phyloP scores from a whole-genome alignment of 2,329 filamentous ascomycete species.

The Fusarium chlamydosporum region DNA sequence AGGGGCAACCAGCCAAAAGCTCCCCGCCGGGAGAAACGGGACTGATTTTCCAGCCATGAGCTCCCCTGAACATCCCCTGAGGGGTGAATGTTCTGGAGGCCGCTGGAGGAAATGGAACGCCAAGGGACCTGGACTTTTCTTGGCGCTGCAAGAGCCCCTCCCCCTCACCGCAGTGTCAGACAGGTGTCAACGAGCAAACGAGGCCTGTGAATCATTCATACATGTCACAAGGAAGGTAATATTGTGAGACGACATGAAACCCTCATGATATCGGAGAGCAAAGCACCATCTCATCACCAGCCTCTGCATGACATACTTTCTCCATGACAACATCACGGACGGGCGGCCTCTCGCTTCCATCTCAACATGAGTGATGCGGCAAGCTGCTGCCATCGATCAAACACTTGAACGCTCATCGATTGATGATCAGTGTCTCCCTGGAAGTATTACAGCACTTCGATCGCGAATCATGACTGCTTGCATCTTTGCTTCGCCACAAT shows the following conservation, averaged over 20 bases:
- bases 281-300: conserved; percentile 10
- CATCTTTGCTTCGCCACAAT: conserved; percentile 30
- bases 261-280: conserved; percentile 8
- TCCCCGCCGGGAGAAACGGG: neutral
- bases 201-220: conserved; percentile 34
- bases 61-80: conserved; percentile 29
- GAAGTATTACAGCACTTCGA: neutral
- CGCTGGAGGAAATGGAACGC: conserved; percentile 27
- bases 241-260: conserved; percentile 38
- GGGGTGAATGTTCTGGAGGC: conserved; percentile 32
- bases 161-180: conserved; percentile 42
- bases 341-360: conserved; percentile 36
- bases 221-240: conserved; percentile 29
- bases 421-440: neutral
- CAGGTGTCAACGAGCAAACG: conserved; percentile 18
- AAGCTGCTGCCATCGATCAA: neutral
- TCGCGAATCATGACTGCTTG: conserved; percentile 30
- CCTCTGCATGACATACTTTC: conserved; percentile 11
- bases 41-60: conserved; percentile 31
- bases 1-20: conserved; percentile 12
- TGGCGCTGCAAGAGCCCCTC: conserved; percentile 44
- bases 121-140: conserved; percentile 41
- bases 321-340: conserved; percentile 17
- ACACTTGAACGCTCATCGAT: neutral
- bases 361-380: conserved; percentile 14